Evolutionary conservation across 805 yeast species (phyloP).

Genomic region (Candida schatavii): DNA sequence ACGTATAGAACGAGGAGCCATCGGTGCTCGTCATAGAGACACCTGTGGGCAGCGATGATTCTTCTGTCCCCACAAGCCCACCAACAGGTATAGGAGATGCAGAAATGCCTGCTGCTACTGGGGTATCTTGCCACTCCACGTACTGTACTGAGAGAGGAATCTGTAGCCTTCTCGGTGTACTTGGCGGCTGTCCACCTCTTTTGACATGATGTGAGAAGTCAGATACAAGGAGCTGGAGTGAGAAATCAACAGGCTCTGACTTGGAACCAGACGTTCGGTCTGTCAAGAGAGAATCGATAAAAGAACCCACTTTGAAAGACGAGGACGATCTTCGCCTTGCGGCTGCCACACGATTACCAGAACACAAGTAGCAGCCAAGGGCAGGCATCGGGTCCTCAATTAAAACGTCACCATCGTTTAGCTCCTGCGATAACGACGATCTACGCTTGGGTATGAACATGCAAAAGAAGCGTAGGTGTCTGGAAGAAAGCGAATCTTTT

Average conservation of each 20-base stretch:
- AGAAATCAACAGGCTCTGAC: conserved; percentile 2
- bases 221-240: neutral
- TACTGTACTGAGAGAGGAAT: neutral
- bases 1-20: neutral
- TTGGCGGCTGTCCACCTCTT: neutral
- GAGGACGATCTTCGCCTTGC: conserved; percentile 2
- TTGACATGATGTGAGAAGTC: neutral
- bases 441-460: conserved; percentile 4
- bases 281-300: conserved; percentile 3
- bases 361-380: conserved; percentile 2
- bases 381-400: neutral
- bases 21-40: neutral
- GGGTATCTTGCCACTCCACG: conserved; percentile 1
- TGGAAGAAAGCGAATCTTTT: too few relatives aligned
- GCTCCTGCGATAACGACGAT: conserved; percentile 2
- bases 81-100: neutral
- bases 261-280: conserved; percentile 3
- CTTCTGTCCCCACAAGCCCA: neutral
- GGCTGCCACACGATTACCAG: neutral
- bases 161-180: neutral
- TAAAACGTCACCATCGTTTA: neutral
- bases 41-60: neutral
- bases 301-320: conserved; percentile 4
- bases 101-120: neutral
- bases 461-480: neutral